Evolutionary conservation across 345 rosid species (phyloP).

Genomic region (Arabidopsis thaliana): TAIR10.1 NC_003071.7:18250501-18251000

Average conservation of each 20-base stretch:
- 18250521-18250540: not conserved
- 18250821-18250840: not conserved
- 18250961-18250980: no score
- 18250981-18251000: no score
- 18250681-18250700: not conserved
- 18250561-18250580: not conserved
- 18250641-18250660: not conserved
- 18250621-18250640: not conserved
- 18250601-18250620: not conserved
- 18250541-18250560: not conserved
- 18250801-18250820: conserved; percentile 30
- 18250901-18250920: no score
- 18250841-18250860: conserved; percentile 42
- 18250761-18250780: conserved; percentile 16
- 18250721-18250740: not conserved
- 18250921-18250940: no score
- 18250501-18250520: not conserved
- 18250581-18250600: not conserved
- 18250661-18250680: not conserved
- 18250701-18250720: not conserved
- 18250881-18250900: no score
- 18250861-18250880: not conserved
- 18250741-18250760: conserved; percentile 40
- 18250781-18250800: not conserved
- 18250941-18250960: no score